Evolutionary conservation across 2,329 filamentous ascomycete genomes (phyloP).

Genomic region (Colletotrichum acutatum): DNA sequence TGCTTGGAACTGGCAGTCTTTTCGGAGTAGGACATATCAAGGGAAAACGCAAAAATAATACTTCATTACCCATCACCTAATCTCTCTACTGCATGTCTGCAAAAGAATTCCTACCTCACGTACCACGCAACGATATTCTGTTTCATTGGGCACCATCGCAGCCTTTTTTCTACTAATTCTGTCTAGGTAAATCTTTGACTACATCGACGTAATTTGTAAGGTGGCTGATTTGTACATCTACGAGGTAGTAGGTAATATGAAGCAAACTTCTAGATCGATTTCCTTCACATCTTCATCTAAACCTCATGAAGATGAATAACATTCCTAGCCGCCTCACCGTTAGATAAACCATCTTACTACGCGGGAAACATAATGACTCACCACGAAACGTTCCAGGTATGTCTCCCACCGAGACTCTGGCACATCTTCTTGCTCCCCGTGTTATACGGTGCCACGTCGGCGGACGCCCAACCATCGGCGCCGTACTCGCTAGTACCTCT

Average conservation of each 20-base stretch:
- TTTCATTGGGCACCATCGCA: too few species aligned
- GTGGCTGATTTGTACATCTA: neutral
- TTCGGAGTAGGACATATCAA: neutral
- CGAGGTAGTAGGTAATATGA: neutral
- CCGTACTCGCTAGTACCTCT: slow-evolving; percentile 58
- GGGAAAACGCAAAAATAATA: neutral
- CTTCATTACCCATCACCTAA: neutral
- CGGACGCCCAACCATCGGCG: slow-evolving; percentile 65
- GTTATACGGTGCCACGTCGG: slow-evolving; percentile 73
- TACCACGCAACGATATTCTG: too few species aligned
- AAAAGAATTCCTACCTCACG: too few species aligned
- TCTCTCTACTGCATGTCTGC: neutral
- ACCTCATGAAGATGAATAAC: neutral
- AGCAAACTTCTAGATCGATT: neutral
- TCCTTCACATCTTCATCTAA: neutral
- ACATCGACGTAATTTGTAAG: too few species aligned
- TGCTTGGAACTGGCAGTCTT: neutral
- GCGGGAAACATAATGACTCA: slow-evolving; percentile 44
- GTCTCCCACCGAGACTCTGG: slow-evolving; percentile 67
- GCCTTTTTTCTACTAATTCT: too few species aligned
- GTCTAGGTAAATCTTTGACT: too few species aligned
- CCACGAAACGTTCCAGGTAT: slow-evolving; percentile 70
- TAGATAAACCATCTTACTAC: neutral
- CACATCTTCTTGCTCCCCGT: slow-evolving; percentile 70
- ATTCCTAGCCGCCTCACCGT: neutral